Conservation (phyloP, 179 eudicot species). For the Silene noctiflora region DNA sequence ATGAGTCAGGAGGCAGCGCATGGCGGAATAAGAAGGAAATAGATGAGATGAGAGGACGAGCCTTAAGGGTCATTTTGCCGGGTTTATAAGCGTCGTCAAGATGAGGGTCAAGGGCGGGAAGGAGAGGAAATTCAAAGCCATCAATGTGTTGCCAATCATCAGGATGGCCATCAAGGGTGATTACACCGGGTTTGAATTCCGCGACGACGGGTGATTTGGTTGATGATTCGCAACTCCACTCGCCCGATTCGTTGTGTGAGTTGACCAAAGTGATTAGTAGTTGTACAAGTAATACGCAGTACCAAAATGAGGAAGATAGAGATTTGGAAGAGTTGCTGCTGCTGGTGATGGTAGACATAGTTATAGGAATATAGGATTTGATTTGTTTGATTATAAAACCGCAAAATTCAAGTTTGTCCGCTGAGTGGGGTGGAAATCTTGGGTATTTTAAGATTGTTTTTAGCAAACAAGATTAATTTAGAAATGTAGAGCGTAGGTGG, state of each 20-base stretch:
- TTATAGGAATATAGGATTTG: no score
- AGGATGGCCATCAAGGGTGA: slow-evolving; percentile 70
- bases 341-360: background rate
- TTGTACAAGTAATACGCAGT: background rate
- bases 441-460: no score
- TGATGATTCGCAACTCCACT: slow-evolving; percentile 65
- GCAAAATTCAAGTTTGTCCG: no score
- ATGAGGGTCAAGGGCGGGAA: slow-evolving; percentile 90
- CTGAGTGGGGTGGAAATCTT: no score
- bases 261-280: slow-evolving; percentile 16
- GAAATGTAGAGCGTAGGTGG: no score
- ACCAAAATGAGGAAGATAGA: background rate
- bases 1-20: background rate
- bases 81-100: slow-evolving; percentile 55
- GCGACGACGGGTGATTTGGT: slow-evolving; percentile 44
- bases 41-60: slow-evolving; percentile 5
- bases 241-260: slow-evolving; percentile 77
- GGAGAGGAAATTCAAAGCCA: slow-evolving; percentile 66
- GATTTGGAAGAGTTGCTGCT: background rate
- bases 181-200: slow-evolving; percentile 57
- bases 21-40: no score
- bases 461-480: no score
- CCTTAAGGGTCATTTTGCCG: slow-evolving; percentile 81
- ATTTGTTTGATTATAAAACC: no score
- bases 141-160: slow-evolving; percentile 62